These are phyloP conservation scores for Pseudozyma sp. DNA, from an alignment of 1,284 basidiomycete species.

Conservation along the genomic window DNA sequence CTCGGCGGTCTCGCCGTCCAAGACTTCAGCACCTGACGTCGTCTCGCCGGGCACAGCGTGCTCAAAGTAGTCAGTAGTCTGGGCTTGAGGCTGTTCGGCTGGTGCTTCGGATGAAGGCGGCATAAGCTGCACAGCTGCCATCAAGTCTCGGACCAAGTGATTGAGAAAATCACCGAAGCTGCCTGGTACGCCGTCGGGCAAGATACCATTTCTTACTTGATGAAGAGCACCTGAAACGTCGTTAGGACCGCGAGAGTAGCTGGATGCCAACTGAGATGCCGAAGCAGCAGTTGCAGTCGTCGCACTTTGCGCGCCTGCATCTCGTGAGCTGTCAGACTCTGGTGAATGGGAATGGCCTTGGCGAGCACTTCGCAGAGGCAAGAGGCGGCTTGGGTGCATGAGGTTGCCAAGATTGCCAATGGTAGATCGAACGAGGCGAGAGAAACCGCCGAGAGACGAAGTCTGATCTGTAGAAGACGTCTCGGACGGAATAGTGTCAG, in stretches of 20 bases:
- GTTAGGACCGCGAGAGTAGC: slow-evolving; percentile 44
- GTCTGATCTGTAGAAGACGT: slow-evolving; percentile 7
- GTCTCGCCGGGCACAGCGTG: slow-evolving; percentile 15
- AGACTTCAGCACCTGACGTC: slow-evolving; percentile 34
- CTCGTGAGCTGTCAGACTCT: background rate
- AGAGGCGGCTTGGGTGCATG: slow-evolving; percentile 35
- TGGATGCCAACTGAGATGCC: slow-evolving; percentile 5
- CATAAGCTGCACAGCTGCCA: slow-evolving; percentile 55
- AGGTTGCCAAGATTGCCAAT: slow-evolving; percentile 21
- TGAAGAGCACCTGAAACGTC: slow-evolving; percentile 48
- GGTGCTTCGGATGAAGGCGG: slow-evolving; percentile 27
- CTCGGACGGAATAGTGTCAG: slow-evolving; percentile 11
- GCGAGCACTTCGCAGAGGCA: slow-evolving; percentile 14
- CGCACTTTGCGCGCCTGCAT: slow-evolving; percentile 5
- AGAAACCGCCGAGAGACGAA: slow-evolving; percentile 19
- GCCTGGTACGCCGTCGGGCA: slow-evolving; percentile 55
- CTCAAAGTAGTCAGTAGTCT: slow-evolving; percentile 42
- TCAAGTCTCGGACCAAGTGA: slow-evolving; percentile 55
- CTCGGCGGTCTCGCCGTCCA: slow-evolving; percentile 31
- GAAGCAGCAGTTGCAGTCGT: background rate
- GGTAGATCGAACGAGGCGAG: slow-evolving; percentile 36
- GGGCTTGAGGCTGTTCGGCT: slow-evolving; percentile 11
- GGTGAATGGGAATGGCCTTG: slow-evolving; percentile 3
- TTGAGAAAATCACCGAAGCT: slow-evolving; percentile 61
- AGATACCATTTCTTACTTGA: slow-evolving; percentile 48